phyloP scores from a whole-genome alignment of 352 stramenopile genomes.

The Globisporangium splendens region DNA sequence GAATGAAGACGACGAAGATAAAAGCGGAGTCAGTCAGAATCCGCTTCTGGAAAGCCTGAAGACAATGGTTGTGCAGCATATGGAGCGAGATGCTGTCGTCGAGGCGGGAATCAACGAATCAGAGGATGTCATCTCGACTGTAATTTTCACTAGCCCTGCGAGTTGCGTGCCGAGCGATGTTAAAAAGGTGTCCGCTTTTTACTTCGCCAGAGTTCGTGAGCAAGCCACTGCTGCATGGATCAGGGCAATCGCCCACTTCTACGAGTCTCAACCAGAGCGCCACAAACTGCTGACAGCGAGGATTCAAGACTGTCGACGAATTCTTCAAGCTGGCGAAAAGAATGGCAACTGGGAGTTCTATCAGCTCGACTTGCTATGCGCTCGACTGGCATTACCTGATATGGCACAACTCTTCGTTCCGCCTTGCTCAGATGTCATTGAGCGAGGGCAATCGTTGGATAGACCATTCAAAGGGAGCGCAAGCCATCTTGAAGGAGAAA shows the following conservation, averaged over 20 bases:
- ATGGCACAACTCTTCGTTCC: slow-evolving; percentile 77
- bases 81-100: slow-evolving; percentile 21
- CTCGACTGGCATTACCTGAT: slow-evolving; percentile 68
- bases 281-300: slow-evolving; percentile 53
- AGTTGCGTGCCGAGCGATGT: slow-evolving; percentile 35
- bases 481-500: slow-evolving; percentile 18
- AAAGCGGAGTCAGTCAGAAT: slow-evolving; percentile 29
- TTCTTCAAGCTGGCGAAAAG: slow-evolving; percentile 23
- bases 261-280: slow-evolving; percentile 52
- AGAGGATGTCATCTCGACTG: slow-evolving; percentile 31
- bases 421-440: slow-evolving; percentile 53
- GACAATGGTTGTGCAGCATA: slow-evolving; percentile 48
- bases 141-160: slow-evolving; percentile 35
- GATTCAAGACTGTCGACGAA: slow-evolving; percentile 51
- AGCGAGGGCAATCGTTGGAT: slow-evolving; percentile 31
- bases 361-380: slow-evolving; percentile 80
- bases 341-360: slow-evolving; percentile 53
- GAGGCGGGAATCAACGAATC: slow-evolving; percentile 10
- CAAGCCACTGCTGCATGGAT: slow-evolving; percentile 71
- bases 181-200: slow-evolving; percentile 42
- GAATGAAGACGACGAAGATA: slow-evolving; percentile 15
- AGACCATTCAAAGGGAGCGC: slow-evolving; percentile 8
- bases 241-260: slow-evolving; percentile 74
- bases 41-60: slow-evolving; percentile 74
- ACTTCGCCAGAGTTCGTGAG: slow-evolving; percentile 52